These are phyloP conservation scores for Chrysoporthe austroafricana DNA, from an alignment of 2,329 filamentous ascomycete species.

Conservation along the genomic window DNA sequence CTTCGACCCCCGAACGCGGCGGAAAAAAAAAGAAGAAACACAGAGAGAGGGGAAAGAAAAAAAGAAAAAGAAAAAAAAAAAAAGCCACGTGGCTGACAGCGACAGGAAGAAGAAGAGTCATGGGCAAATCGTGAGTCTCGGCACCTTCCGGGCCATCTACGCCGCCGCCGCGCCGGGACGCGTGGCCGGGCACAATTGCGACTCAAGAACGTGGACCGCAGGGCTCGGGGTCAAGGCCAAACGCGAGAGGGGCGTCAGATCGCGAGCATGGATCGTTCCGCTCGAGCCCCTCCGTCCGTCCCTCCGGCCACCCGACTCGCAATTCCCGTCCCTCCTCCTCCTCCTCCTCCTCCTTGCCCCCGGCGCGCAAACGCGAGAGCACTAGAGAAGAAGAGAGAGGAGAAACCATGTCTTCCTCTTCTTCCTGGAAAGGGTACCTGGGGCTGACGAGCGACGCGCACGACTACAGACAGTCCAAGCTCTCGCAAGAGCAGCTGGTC, in stretches of 20 bases:
- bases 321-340: not conserved
- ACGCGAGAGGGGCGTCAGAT: not conserved
- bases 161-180: not conserved
- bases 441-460: conserved; percentile 22
- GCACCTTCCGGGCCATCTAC: conserved; percentile 14
- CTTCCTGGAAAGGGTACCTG: conserved; percentile 9
- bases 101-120: conserved; percentile 31
- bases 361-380: not conserved
- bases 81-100: conserved; percentile 11
- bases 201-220: conserved; percentile 12
- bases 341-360: no score
- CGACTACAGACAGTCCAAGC: conserved; percentile 84
- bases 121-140: conserved; percentile 60
- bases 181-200: conserved; percentile 12
- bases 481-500: conserved; percentile 91
- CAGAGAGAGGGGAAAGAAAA: conserved; percentile 11
- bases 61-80: not conserved
- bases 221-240: not conserved
- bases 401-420: not conserved
- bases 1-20: no score
- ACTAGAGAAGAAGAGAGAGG: not conserved
- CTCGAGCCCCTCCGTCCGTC: conserved; percentile 22
- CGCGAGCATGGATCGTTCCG: conserved; percentile 2
- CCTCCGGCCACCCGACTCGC: conserved; percentile 1
- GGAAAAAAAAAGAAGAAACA: not conserved